Evolutionary conservation across 140 eudicot species (phyloP), one percentile per base, ranked within the genome.

Genomic region (Oenanthe javanica): DNA sequence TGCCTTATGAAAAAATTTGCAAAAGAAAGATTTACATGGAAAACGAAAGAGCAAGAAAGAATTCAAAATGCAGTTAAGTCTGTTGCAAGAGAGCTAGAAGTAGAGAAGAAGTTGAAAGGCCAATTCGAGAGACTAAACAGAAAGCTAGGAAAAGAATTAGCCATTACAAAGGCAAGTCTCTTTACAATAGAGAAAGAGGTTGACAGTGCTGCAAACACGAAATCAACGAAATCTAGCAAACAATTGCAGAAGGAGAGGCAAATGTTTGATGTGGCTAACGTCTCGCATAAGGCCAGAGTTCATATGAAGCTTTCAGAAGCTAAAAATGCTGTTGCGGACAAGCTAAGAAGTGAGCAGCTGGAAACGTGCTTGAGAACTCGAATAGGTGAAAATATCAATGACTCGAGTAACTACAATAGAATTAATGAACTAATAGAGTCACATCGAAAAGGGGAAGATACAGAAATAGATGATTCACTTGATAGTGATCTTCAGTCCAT

Each of bases 291-390:
- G 83, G 98, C 90, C 74, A 84, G 98, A 47, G 94, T 94, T 11
- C 97, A 91, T 36, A 94, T 94, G 97, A 94, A 94, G 89, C 97
- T 94, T 18, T 77, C 85, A 9, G 98, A 93, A 15, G 98, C 97
- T 12, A 93, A 88, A 85, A 89, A 86, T 45, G 86, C 92, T 10
- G 89, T 82, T 31, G 87, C 91, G 38, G 90, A 93, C 40, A 64
- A 85, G 85, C 42, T 93, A 43, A 86, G 83, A 81, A 83, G 47
- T 12, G 96, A 91, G 72, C 91, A 31, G 31, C 31, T 93, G 18
- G 92, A 91, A 75, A 83, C 79, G 5, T 89, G 81, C 70, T 82
- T 91, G 86, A 88, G 81, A 77, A 78, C 38, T 25, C 86, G 85
- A 55, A 79, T 23, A 4, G 77, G 84, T 47, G 79, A 79, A 80